phyloP scores from a whole-genome alignment of 2,329 filamentous ascomycete genomes.

The Claviceps fusiformis region DNA sequence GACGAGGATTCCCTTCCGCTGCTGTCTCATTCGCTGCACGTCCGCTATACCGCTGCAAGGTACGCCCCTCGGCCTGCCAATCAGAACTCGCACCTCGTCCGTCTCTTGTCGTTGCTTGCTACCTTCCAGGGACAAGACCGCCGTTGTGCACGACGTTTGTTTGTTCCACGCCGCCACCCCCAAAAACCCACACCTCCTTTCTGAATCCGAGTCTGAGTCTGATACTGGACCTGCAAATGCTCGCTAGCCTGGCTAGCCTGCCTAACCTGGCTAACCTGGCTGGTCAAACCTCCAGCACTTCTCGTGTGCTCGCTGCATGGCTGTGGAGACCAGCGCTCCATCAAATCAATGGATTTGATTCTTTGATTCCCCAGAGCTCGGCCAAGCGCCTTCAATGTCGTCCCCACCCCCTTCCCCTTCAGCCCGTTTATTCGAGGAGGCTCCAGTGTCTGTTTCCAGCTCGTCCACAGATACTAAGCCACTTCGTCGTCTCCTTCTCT shows the following conservation, averaged over 20 bases:
- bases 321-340: neutral
- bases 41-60: conserved; percentile 4
- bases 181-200: neutral
- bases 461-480: conserved; percentile 12
- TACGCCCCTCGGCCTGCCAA: neutral
- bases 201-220: neutral
- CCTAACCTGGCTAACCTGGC: too few species aligned
- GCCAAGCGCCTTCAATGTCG: neutral
- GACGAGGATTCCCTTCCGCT: conserved; percentile 1
- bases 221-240: neutral
- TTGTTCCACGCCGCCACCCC: conserved; percentile 1
- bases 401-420: neutral
- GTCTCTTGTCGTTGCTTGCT: neutral
- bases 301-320: neutral
- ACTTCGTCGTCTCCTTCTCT: conserved; percentile 12
- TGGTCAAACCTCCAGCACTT: neutral
- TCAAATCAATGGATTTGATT: neutral
- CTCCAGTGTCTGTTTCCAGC: conserved; percentile 5
- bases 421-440: neutral
- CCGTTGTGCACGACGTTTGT: neutral
- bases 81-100: neutral
- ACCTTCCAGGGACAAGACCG: neutral
- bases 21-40: conserved; percentile 9
- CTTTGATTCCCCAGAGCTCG: neutral
- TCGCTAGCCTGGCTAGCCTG: neutral